Base-by-base conservation (phyloP, 257 asterid species). In the Paraleonurus japonicus region DNA sequence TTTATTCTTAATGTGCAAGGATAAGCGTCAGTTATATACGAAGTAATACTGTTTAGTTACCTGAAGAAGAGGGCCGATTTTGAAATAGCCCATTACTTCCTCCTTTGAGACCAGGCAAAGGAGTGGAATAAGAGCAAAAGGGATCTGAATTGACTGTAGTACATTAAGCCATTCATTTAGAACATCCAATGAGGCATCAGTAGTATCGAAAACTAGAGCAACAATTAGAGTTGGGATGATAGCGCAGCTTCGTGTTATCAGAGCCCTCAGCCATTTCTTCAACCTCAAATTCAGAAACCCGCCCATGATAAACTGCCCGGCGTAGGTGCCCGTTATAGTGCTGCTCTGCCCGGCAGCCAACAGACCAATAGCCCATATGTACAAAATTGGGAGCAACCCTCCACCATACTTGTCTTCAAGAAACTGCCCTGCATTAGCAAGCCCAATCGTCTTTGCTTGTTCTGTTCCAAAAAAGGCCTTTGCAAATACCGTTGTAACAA, bases 321-420 rank as follows among this genome's bases (percentile, higher is more conserved):
- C 96, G 15, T 89, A 89, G 1, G 96, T 89, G 15, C 96, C 96
- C 0, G 96, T 90, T 22, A 90, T 83, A 7, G 96, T 90, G 73
- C 96, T 90, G 74, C 96, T 90, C 80, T 90, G 96, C 5, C 96
- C 95, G 1, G 96, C 95, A 13, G 96, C 95, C 60, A 90, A 70
- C 5, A 90, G 72, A 5, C 96, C 96, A 24, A 90, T 81, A 26
- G 92, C 96, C 95, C 96, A 90, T 43, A 90, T 90, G 77, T 86
- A 90, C 11, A 88, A 60, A 72, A 90, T 86, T 4, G 96, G 96
- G 67, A 90, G 75, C 19, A 78, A 7, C 1, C 96, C 95, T 55
- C 96, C 96, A 67, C 92, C 96, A 54, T 76, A 90, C 85, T 78
- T 87, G 0, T 90, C 96, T 69, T 90, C 76, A 51, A 90, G 96